A percentile compares a stretch with the other conserved stretches of the same genome.
Conservation (phyloP, 768 basidiomycete species). For the Lactifluus subvellereus region DNA sequence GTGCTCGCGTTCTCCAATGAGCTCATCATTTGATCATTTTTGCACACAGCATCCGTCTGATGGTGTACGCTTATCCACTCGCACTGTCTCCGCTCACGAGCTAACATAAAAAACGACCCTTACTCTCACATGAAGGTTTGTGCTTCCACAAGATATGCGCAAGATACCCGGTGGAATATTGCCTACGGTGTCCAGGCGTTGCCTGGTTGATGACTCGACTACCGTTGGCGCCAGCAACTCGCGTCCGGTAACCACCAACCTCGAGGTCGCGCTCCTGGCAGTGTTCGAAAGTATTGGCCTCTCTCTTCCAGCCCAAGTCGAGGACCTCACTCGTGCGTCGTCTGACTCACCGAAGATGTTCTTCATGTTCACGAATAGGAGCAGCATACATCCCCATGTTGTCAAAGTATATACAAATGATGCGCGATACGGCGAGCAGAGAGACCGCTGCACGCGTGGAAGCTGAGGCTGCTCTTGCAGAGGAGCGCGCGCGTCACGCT, state of each 20-base stretch:
- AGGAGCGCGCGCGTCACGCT: slow-evolving; percentile 14
- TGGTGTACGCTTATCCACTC: slow-evolving; percentile 11
- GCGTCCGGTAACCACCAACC: not conserved
- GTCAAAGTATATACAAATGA: not conserved
- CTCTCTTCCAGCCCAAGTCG: not conserved
- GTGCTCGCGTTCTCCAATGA: not conserved
- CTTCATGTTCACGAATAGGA: not conserved
- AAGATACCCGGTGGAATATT: not conserved
- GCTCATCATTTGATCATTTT: slow-evolving; percentile 2
- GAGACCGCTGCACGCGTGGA: not conserved
- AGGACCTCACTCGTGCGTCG: slow-evolving; percentile 11
- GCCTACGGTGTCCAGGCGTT: not conserved
- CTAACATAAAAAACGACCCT: not conserved
- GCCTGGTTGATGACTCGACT: not conserved
- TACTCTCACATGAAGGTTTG: slow-evolving; percentile 3
- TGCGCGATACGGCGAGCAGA: not conserved
- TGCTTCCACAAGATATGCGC: not conserved
- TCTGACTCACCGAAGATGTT: not conserved
- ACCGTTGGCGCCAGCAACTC: not conserved
- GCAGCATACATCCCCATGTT: not conserved
- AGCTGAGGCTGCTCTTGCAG: slow-evolving; percentile 11
- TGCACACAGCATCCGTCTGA: not conserved
- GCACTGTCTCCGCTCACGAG: not conserved
- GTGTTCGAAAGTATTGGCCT: slow-evolving; percentile 7
- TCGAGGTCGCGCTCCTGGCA: slow-evolving; percentile 3